These are phyloP conservation scores for Phytophthora palmivora DNA, from an alignment of 352 stramenopile species.

Conservation along the genomic window DNA sequence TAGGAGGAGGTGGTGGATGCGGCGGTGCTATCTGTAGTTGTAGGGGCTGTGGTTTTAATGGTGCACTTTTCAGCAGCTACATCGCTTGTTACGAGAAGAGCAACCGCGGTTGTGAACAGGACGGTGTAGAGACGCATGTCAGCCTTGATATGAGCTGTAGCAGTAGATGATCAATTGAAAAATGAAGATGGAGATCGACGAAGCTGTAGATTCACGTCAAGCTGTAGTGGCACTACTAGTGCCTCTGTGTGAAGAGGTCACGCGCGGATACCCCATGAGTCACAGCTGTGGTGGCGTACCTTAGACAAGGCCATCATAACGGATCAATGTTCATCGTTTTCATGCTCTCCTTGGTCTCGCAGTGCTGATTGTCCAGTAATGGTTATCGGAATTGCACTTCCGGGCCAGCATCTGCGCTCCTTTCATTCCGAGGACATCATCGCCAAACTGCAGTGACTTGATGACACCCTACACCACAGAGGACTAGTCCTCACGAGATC, in stretches of 20 bases:
- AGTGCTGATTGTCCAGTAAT: constrained; percentile 12
- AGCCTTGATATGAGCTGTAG: constrained; percentile 2
- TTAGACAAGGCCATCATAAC: constrained; percentile 22
- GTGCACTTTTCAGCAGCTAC: constrained; percentile 4
- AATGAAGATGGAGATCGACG: not conserved
- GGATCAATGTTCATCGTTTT: constrained; percentile 21
- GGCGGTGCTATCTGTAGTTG: not conserved
- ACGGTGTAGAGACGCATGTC: constrained; percentile 18
- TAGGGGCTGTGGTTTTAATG: constrained; percentile 5
- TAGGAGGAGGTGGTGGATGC: constrained; percentile 15
- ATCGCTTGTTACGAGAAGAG: constrained; percentile 6
- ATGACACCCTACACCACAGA: not conserved
- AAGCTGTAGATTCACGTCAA: constrained; percentile 3
- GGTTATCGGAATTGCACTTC: constrained; percentile 12
- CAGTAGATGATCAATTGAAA: constrained; percentile 4
- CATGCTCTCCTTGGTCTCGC: not conserved
- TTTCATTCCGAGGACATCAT: constrained; percentile 17
- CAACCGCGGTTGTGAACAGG: constrained; percentile 5
- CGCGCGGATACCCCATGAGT: constrained; percentile 21
- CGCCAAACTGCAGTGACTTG: not conserved
- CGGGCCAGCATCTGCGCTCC: constrained; percentile 20
- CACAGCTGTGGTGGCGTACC: constrained; percentile 22
- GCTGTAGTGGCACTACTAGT: not conserved
- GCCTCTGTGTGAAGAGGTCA: constrained; percentile 14
- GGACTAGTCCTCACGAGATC: too few species aligned